Conservation (phyloP, 495 filamentous ascomycete species). For the Lasiosphaeria miniovina region DNA sequence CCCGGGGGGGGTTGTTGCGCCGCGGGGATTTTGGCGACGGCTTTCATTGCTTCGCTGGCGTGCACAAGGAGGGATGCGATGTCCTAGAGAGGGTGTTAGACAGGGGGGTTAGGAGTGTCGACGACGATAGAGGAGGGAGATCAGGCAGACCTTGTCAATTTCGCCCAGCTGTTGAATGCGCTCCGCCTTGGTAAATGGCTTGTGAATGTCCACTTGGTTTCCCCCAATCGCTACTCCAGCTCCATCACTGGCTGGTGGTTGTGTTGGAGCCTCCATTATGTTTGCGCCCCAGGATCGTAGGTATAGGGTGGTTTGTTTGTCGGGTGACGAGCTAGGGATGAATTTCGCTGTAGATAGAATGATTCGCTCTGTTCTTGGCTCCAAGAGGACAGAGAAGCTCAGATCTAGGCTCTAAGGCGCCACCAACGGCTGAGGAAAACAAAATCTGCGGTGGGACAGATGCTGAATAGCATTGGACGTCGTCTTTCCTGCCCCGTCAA, state of each 20-base stretch:
- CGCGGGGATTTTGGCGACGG: conserved; percentile 53
- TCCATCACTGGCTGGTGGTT: conserved; percentile 9
- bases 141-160: conserved; percentile 61
- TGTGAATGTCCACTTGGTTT: conserved; percentile 23
- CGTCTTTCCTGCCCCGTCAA: too few relatives aligned
- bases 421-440: too few relatives aligned
- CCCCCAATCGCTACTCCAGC: neutral
- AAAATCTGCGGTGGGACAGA: too few relatives aligned
- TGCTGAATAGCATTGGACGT: too few relatives aligned
- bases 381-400: too few relatives aligned
- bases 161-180: conserved; percentile 74
- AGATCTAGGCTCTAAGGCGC: too few relatives aligned
- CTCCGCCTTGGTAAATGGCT: conserved; percentile 59
- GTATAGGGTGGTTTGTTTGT: too few relatives aligned
- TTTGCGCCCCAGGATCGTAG: neutral
- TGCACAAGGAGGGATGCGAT: conserved; percentile 59
- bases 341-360: too few relatives aligned
- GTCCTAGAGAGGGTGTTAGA: conserved; percentile 29
- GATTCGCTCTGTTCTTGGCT: too few relatives aligned
- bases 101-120: neutral
- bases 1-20: conserved; percentile 30
- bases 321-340: too few relatives aligned
- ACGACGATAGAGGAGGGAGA: neutral
- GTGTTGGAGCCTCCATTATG: conserved; percentile 13
- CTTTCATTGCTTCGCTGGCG: conserved; percentile 65